Evolutionary conservation across 2,329 filamentous ascomycete species (phyloP).

Genomic region (Knoxdaviesia capensis): DNA sequence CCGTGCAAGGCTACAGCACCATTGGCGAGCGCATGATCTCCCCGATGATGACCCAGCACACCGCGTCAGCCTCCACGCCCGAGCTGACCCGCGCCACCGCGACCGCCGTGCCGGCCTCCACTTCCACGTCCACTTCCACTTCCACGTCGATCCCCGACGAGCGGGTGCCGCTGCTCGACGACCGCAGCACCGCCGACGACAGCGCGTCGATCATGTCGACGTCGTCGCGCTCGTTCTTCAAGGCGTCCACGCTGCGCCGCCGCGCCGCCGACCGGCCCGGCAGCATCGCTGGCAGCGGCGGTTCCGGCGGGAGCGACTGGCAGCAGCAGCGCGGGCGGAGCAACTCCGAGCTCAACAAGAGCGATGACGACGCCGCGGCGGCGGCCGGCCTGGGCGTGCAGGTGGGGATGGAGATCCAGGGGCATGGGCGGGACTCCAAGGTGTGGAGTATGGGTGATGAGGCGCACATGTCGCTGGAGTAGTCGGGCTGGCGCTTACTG

Average conservation of each 20-base stretch:
- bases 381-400: slow-evolving; percentile 19
- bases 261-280: slow-evolving; percentile 16
- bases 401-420: slow-evolving; percentile 31
- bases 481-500: not conserved
- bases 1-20: slow-evolving; percentile 14
- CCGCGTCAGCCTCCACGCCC: slow-evolving; percentile 6
- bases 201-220: slow-evolving; percentile 24
- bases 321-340: slow-evolving; percentile 1
- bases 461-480: slow-evolving; percentile 65
- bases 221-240: slow-evolving; percentile 25
- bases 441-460: slow-evolving; percentile 73
- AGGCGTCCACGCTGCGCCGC: slow-evolving; percentile 18
- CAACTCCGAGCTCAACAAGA: not conserved
- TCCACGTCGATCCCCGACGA: not conserved
- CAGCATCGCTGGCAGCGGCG: slow-evolving; percentile 21
- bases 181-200: slow-evolving; percentile 17
- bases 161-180: not conserved
- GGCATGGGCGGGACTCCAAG: slow-evolving; percentile 30
- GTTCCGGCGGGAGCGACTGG: slow-evolving; percentile 19
- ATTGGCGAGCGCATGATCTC: slow-evolving; percentile 17
- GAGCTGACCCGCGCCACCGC: not conserved
- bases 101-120: not conserved
- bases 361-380: slow-evolving; percentile 21
- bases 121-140: slow-evolving; percentile 1
- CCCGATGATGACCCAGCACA: slow-evolving; percentile 5